Conservation (phyloP, 768 basidiomycete genomes). For the Artomyces pyxidatus region DNA sequence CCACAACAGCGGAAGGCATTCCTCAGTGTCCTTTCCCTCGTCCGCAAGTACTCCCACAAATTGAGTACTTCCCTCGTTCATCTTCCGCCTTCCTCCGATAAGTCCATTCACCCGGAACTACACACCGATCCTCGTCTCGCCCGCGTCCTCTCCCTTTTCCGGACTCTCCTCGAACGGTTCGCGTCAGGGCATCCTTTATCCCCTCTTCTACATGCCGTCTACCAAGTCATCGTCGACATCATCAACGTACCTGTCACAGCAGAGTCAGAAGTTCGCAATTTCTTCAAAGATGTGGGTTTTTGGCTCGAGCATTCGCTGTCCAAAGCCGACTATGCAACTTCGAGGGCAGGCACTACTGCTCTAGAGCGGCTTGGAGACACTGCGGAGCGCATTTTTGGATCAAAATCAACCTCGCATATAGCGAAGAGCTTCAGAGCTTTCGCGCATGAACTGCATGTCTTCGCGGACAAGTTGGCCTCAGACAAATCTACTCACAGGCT, state of each 20-base stretch:
- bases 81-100: neutral
- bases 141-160: slow-evolving; percentile 1
- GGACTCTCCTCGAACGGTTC: slow-evolving; percentile 11
- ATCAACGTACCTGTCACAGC: neutral
- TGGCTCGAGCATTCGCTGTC: slow-evolving; percentile 18
- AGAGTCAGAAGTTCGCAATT: neutral
- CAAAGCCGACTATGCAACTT: slow-evolving; percentile 12
- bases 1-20: slow-evolving; percentile 5
- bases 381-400: slow-evolving; percentile 8
- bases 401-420: slow-evolving; percentile 3
- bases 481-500: slow-evolving; percentile 17
- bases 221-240: slow-evolving; percentile 1
- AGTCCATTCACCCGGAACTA: neutral
- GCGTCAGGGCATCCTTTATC: slow-evolving; percentile 6
- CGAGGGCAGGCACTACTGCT: slow-evolving; percentile 5
- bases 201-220: slow-evolving; percentile 2
- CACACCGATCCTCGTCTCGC: slow-evolving; percentile 2
- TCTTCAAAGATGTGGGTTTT: slow-evolving; percentile 8
- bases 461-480: slow-evolving; percentile 7
- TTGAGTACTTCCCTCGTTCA: neutral
- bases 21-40: slow-evolving; percentile 4
- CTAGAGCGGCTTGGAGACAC: slow-evolving; percentile 16
- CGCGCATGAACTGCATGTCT: slow-evolving; percentile 13
- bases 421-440: slow-evolving; percentile 10
- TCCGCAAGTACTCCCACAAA: slow-evolving; percentile 3